Evolutionary conservation across 1,139 yeast species (phyloP).

Genomic region (Meyerozyma smithsonii): DNA sequence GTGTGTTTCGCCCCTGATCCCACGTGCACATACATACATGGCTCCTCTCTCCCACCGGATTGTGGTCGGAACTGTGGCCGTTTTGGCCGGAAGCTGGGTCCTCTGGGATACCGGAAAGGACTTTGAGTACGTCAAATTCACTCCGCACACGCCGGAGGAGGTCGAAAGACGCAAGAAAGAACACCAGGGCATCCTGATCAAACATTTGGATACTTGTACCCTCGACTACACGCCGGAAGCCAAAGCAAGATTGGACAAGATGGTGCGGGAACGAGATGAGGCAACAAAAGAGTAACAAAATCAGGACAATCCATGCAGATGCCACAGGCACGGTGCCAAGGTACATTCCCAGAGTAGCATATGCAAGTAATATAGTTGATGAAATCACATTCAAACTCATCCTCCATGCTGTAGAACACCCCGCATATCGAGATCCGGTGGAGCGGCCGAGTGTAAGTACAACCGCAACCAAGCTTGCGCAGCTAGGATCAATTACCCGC

Average conservation of each 20-base stretch:
- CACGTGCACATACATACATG: slow-evolving; percentile 14
- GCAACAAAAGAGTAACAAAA: not conserved
- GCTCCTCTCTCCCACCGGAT: slow-evolving; percentile 33
- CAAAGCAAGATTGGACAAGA: slow-evolving; percentile 25
- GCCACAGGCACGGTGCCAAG: too few relatives aligned
- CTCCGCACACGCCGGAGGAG: slow-evolving; percentile 38
- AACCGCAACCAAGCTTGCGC: too few relatives aligned
- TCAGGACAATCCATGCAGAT: too few relatives aligned
- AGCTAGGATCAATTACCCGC: too few relatives aligned
- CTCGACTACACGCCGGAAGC: slow-evolving; percentile 45
- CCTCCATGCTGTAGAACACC: not conserved
- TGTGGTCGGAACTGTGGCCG: slow-evolving; percentile 36
- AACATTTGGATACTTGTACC: slow-evolving; percentile 31
- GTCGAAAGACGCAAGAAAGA: slow-evolving; percentile 34
- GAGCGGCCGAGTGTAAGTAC: too few relatives aligned
- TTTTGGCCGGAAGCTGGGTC: slow-evolving; percentile 29
- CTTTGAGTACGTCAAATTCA: slow-evolving; percentile 36
- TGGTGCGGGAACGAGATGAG: slow-evolving; percentile 14
- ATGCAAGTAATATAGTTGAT: not conserved
- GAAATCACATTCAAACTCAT: not conserved
- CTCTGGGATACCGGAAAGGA: slow-evolving; percentile 35
- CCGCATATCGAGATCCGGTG: not conserved
- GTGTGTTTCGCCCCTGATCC: not conserved
- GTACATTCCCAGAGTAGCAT: too few relatives aligned
- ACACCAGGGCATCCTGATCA: slow-evolving; percentile 26